These are phyloP conservation scores for Lepiota brunneoincarnata DNA, from an alignment of 768 basidiomycete species.

Conservation along the genomic window DNA sequence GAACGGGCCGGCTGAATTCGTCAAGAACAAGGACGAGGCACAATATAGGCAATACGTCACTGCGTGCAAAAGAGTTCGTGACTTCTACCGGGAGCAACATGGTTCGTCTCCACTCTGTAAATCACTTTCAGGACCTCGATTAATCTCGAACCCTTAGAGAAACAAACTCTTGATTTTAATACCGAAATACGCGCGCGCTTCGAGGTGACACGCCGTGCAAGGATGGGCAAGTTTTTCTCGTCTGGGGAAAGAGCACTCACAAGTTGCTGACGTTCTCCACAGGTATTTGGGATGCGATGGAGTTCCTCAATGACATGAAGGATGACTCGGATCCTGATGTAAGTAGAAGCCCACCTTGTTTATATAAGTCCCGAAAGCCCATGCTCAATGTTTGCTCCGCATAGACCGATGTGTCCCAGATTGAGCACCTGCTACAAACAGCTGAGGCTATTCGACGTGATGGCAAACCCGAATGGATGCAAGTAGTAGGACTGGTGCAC, in stretches of 20 bases:
- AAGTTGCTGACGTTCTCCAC: constrained; percentile 69
- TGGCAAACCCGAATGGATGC: constrained; percentile 92
- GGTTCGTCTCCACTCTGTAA: constrained; percentile 35
- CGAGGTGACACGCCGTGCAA: background rate
- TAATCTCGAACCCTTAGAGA: constrained; percentile 42
- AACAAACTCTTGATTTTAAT: constrained; percentile 87
- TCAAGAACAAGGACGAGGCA: constrained; percentile 61
- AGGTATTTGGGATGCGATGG: constrained; percentile 86
- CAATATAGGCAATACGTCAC: constrained; percentile 70
- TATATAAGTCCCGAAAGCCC: constrained; percentile 10
- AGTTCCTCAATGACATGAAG: constrained; percentile 81
- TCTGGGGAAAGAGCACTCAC: constrained; percentile 21
- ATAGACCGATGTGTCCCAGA: constrained; percentile 77
- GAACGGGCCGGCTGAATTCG: constrained; percentile 58
- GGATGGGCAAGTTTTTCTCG: constrained; percentile 6
- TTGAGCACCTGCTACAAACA: constrained; percentile 88
- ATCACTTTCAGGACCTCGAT: background rate
- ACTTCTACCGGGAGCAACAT: constrained; percentile 78
- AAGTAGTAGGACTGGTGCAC: constrained; percentile 84
- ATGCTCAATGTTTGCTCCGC: constrained; percentile 21
- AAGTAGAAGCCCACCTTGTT: constrained; percentile 17
- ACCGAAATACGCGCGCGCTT: constrained; percentile 55
- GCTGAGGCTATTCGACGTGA: constrained; percentile 88
- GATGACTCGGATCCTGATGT: constrained; percentile 93
- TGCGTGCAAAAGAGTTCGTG: constrained; percentile 76